Base-by-base conservation (phyloP, 164 flowering plant genomes). In the Liriodendron chinense region DNA sequence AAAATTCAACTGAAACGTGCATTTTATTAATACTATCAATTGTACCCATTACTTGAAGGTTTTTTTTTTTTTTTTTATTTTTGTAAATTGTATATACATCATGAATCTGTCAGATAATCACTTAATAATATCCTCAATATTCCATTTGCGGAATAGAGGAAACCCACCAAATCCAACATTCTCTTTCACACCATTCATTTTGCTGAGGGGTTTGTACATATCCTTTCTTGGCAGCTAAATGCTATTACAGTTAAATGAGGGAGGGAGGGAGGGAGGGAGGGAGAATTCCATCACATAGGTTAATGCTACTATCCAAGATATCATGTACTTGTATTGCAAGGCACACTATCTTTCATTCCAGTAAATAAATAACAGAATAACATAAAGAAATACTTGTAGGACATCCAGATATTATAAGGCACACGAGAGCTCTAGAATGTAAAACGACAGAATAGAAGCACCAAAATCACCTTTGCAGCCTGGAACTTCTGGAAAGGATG, bases 401-500 rank as follows among this genome's bases (percentile, higher is more conserved):
- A 21, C 7, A 1, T 43, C 14, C 26, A 12, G 20, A 43, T 22
- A n/a, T 63, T 21, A 73, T 24, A 1, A 12, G 5, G 43, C 12
- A 47, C 1, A n/a, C 20, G 16, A 10, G 6, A n/a, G 18, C 1
- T 47, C 18, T 34, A 34, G 7, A 34, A 34, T 34, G 43, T 34
- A 34, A 4, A 34, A 34, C 43, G 7, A 34, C 43, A 34, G 8
- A 13, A 65, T 7, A 68, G 18, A 76, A 56, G 23, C 71, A 20
- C 12, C 14, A 50, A 56, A 20, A 74, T 81, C 63, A 91, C 96
- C 96, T 89, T 87, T 88, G 73, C 98, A 97, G 10, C 91, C 84
- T 0, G 94, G 91, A 66, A 92, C 92, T 28, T 81, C 75, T 13
- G 98, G 97, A 78, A 95, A 95, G 13, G 94, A 86, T 47, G 96